Conservation (phyloP, 345 rosid species). For the Microthlaspi erraticum region DNA sequence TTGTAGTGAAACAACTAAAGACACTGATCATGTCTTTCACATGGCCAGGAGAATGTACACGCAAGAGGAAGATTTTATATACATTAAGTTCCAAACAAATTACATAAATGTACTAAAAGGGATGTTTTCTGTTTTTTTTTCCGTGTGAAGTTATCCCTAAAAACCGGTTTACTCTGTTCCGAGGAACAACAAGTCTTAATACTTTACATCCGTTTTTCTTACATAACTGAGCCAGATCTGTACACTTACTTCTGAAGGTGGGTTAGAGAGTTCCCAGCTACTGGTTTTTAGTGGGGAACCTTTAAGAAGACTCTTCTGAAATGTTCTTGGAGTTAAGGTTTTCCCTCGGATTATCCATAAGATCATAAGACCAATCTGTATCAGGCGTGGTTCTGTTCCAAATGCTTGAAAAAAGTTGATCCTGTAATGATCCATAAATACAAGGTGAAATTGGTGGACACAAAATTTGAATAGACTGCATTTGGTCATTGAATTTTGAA, state of each 20-base stretch:
- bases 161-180: constrained; percentile 58
- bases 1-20: constrained; percentile 32
- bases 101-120: constrained; percentile 36
- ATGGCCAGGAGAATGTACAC: constrained; percentile 45
- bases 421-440: constrained; percentile 54
- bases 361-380: constrained; percentile 82
- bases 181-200: constrained; percentile 39
- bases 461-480: neutral
- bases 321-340: constrained; percentile 43
- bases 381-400: constrained; percentile 70
- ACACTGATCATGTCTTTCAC: constrained; percentile 53
- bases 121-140: neutral
- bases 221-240: constrained; percentile 45
- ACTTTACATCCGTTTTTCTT: constrained; percentile 48
- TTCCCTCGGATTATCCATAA: constrained; percentile 56
- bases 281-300: constrained; percentile 16
- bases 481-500: neutral
- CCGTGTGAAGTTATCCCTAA: constrained; percentile 50
- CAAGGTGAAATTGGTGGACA: neutral
- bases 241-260: constrained; percentile 57
- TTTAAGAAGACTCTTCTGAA: constrained; percentile 38
- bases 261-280: constrained; percentile 57
- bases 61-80: constrained; percentile 37
- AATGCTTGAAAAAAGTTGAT: constrained; percentile 63
- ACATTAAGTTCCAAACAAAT: constrained; percentile 33